Conservation (phyloP, 352 stramenopile genomes). For the Pythium myriotylum region DNA sequence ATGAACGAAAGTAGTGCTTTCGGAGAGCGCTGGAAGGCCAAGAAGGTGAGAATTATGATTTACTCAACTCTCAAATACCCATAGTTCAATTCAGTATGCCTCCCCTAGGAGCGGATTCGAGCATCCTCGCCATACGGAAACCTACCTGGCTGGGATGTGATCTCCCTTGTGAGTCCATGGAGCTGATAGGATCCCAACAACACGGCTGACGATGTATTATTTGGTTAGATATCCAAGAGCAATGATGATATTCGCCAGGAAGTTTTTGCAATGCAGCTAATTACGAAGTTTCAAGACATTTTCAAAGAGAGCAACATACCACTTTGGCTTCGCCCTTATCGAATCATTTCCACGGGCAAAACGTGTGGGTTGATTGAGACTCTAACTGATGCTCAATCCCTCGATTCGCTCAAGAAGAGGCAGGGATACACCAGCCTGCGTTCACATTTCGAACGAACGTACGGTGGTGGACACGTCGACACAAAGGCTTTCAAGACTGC, state of each 20-base stretch:
- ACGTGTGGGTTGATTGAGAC: slow-evolving; percentile 97
- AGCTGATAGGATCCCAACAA: not conserved
- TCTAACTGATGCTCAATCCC: slow-evolving; percentile 96
- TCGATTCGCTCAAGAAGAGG: slow-evolving; percentile 98
- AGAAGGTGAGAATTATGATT: slow-evolving; percentile 62
- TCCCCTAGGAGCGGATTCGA: slow-evolving; percentile 76
- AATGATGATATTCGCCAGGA: slow-evolving; percentile 98
- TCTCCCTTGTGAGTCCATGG: slow-evolving; percentile 77
- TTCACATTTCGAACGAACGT: slow-evolving; percentile 95
- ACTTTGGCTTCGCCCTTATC: slow-evolving; percentile 95
- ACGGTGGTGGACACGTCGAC: slow-evolving; percentile 71
- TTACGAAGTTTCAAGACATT: slow-evolving; percentile 93
- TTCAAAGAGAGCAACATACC: slow-evolving; percentile 94
- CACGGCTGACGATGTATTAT: not conserved
- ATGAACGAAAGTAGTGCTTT: slow-evolving; percentile 71
- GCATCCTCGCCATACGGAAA: slow-evolving; percentile 83
- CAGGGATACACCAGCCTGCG: slow-evolving; percentile 88
- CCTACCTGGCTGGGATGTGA: slow-evolving; percentile 91
- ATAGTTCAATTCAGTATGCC: not conserved
- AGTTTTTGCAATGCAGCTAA: slow-evolving; percentile 96
- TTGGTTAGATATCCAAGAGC: slow-evolving; percentile 84
- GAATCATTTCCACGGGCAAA: slow-evolving; percentile 94
- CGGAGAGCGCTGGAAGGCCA: slow-evolving; percentile 94
- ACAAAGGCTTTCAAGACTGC: slow-evolving; percentile 55
- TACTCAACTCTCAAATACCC: not conserved